Evolutionary conservation across 73 alveolate genomes (phyloP), one percentile per base, ranked within the genome.

Genomic region (Blepharisma japonicum): DNA sequence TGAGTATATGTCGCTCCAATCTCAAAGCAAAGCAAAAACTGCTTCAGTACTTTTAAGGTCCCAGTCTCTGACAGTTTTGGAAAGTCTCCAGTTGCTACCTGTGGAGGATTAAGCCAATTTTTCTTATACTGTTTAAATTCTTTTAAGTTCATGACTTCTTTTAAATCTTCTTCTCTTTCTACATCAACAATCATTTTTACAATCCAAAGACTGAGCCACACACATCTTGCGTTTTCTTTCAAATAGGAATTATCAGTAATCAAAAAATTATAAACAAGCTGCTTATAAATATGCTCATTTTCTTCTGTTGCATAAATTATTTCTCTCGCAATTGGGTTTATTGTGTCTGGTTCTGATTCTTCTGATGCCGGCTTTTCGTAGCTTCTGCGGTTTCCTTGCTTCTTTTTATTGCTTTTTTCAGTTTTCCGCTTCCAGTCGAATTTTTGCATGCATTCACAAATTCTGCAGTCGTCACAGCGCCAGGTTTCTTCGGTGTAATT

Each of bases 401-500:
- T 32, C 42, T 32, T 32, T 32, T 32, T 32, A 3, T 32, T 32
- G 42, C 42, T 32, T 32, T 32, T 32, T 32, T 32, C 42, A 3
- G 42, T 32, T 32, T 32, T 32, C 3, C 42, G 0, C 3, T 32
- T 32, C 42, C 42, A 32, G 42, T 32, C 42, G 39, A 70, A 7
- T 14, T 70, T 18, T 47, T 70, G 42, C 23, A 45, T 18, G 23
- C 61, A 39, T 45, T 70, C 45, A 70, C 11, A 70, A 23, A 70
- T 9, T 70, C 80, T 70, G 42, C 80, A 70, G 46, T 70, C 80
- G 27, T 70, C 80, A 70, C 80, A 70, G 61, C 11, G n/a, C 66
- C 80, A 70, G n/a, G 56, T n/a, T 7, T 70, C 61, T 39, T 47
- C 80, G 3, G 46, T 9, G 27, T 70, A 45, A 2, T 70, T 47